These are phyloP conservation scores for Candida wancherniae DNA, from an alignment of 805 yeast genomes.

Conservation along the genomic window DNA sequence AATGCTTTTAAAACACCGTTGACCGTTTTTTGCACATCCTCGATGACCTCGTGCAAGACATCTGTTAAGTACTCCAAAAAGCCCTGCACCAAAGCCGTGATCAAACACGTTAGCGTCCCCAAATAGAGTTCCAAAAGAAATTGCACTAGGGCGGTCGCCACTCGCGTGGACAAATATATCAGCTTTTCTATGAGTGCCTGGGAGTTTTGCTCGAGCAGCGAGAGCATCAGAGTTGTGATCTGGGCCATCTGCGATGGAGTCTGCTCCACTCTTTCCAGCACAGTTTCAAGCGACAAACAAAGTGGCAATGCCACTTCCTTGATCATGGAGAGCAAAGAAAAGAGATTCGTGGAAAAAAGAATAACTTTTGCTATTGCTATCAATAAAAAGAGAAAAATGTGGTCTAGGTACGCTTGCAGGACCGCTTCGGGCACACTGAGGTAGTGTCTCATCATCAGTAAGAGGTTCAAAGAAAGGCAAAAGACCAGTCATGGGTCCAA, in stretches of 20 bases:
- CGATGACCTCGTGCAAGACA: constrained; percentile 65
- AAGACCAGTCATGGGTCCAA: too few species aligned
- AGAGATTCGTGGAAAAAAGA: constrained; percentile 49
- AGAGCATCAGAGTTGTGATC: constrained; percentile 50
- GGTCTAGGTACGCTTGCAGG: constrained; percentile 65
- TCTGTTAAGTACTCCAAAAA: constrained; percentile 47
- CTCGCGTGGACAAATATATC: constrained; percentile 50
- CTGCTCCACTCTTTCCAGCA: constrained; percentile 24
- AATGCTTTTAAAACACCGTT: constrained; percentile 62
- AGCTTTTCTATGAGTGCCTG: constrained; percentile 53
- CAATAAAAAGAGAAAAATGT: constrained; percentile 51
- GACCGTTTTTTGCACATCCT: constrained; percentile 50
- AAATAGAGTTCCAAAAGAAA: constrained; percentile 50
- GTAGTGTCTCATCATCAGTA: constrained; percentile 22
- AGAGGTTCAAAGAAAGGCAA: constrained; percentile 1
- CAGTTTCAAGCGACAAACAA: constrained; percentile 45
- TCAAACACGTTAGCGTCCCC: constrained; percentile 84
- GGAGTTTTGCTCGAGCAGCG: constrained; percentile 43
- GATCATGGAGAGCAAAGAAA: constrained; percentile 29
- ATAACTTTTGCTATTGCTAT: constrained; percentile 57
- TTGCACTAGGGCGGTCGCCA: constrained; percentile 9
- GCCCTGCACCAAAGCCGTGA: constrained; percentile 70
- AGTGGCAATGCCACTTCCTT: constrained; percentile 32
- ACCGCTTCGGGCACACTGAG: constrained; percentile 49
- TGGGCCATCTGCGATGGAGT: constrained; percentile 55